These are phyloP conservation scores for Backusella australiensis DNA, from an alignment of 192 early-diverging fungal genomes.

Conservation along the genomic window DNA sequence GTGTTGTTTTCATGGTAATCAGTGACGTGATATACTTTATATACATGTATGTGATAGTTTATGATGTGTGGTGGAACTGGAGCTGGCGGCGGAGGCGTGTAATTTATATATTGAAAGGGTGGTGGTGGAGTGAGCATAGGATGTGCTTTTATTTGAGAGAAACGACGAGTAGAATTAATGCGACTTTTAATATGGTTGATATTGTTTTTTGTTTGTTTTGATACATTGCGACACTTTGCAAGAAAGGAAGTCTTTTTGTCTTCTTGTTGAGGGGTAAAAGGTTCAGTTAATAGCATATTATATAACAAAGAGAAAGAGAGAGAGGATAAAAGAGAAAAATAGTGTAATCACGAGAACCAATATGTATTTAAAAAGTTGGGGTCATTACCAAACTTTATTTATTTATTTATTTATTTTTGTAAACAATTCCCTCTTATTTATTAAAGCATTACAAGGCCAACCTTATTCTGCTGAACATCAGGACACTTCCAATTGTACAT, in stretches of 20 bases:
- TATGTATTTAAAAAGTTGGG: neutral
- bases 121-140: neutral
- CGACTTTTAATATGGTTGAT: neutral
- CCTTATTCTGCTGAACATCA: slow-evolving; percentile 59
- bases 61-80: neutral
- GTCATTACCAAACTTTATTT: neutral
- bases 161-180: neutral
- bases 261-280: neutral
- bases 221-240: neutral
- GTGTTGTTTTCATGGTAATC: neutral
- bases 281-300: neutral
- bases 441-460: slow-evolving; percentile 91
- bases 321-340: neutral
- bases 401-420: neutral
- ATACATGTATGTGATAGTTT: neutral
- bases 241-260: neutral
- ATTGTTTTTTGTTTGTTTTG: neutral
- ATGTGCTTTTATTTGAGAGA: neutral
- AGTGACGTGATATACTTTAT: neutral
- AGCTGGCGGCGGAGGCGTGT: neutral
- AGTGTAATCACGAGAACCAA: neutral
- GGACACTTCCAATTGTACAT: slow-evolving; percentile 93
- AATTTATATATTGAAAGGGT: neutral
- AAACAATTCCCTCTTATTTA: slow-evolving; percentile 7
- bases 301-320: neutral